phyloP scores from a whole-genome alignment of 2,329 filamentous ascomycete genomes.

The Exophiala lecanii-corni region DNA sequence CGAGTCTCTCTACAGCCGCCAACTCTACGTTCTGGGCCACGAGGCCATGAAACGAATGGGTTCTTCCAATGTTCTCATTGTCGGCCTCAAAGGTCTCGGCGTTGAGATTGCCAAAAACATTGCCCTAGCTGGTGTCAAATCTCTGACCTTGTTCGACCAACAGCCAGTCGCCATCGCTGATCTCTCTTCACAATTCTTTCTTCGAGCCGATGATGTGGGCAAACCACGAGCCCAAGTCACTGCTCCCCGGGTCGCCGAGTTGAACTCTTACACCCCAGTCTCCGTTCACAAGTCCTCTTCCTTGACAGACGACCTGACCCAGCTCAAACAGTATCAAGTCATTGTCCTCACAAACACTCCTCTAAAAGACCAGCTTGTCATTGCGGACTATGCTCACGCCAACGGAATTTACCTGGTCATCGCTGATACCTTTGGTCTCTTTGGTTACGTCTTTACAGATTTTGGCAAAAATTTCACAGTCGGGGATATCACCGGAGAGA shows the following conservation, averaged over 20 bases:
- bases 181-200: slow-evolving; percentile 95
- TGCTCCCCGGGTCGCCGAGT: slow-evolving; percentile 81
- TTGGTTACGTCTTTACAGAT: slow-evolving; percentile 94
- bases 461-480: slow-evolving; percentile 93
- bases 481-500: slow-evolving; percentile 85
- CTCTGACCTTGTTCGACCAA: slow-evolving; percentile 87
- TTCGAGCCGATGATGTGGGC: slow-evolving; percentile 80
- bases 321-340: slow-evolving; percentile 87
- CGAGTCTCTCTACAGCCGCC: slow-evolving; percentile 63
- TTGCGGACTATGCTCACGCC: slow-evolving; percentile 89
- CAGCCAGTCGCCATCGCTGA: slow-evolving; percentile 78
- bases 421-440: slow-evolving; percentile 86
- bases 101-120: slow-evolving; percentile 99
- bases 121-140: slow-evolving; percentile 96
- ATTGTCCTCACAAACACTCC: slow-evolving; percentile 84
- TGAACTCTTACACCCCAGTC: slow-evolving; percentile 95
- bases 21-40: slow-evolving; percentile 69
- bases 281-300: slow-evolving; percentile 62
- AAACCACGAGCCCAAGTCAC: slow-evolving; percentile 86
- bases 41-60: slow-evolving; percentile 98
- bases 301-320: slow-evolving; percentile 69
- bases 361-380: slow-evolving; percentile 71
- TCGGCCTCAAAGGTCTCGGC: slow-evolving; percentile 87
- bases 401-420: slow-evolving; percentile 89
- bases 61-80: slow-evolving; percentile 87